These are phyloP conservation scores for Chlorella sp. DNA, from an alignment of 139 green algal species.

Conservation along the genomic window DNA sequence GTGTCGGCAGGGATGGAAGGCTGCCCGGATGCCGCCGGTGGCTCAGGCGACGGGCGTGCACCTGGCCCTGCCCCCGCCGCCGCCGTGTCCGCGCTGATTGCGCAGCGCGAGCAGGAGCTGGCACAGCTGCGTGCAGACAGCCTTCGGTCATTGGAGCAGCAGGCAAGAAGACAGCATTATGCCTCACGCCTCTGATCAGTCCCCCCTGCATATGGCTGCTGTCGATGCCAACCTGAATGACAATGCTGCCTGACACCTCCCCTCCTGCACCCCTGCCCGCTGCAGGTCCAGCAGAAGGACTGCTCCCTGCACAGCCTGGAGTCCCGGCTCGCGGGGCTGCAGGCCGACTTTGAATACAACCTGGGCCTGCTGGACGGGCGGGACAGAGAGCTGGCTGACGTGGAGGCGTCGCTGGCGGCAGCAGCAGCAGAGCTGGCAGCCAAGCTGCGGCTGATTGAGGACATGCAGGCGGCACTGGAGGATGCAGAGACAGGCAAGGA, in stretches of 20 bases:
- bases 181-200: neutral
- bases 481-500: constrained; percentile 39
- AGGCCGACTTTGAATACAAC: constrained; percentile 48
- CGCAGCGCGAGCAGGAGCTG: constrained; percentile 32
- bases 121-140: constrained; percentile 10
- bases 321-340: neutral
- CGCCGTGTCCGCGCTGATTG: neutral
- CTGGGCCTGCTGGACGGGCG: constrained; percentile 42
- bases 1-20: no score
- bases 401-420: constrained; percentile 6
- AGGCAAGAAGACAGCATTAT: constrained; percentile 4
- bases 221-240: no score
- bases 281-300: constrained; percentile 19
- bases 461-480: constrained; percentile 43
- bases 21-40: neutral
- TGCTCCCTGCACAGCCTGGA: neutral
- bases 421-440: neutral
- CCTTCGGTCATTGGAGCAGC: neutral
- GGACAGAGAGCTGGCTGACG: constrained; percentile 37
- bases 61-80: neutral
- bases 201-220: no score
- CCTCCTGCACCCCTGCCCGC: no score
- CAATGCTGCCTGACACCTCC: neutral
- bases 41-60: neutral
- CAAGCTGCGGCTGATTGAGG: constrained; percentile 11